Percentiles rank a stretch among this genome's conserved stretches.
Evolutionary conservation across 148 eudicot genomes (phyloP).

Genomic region (Euryodendron excelsum): DNA sequence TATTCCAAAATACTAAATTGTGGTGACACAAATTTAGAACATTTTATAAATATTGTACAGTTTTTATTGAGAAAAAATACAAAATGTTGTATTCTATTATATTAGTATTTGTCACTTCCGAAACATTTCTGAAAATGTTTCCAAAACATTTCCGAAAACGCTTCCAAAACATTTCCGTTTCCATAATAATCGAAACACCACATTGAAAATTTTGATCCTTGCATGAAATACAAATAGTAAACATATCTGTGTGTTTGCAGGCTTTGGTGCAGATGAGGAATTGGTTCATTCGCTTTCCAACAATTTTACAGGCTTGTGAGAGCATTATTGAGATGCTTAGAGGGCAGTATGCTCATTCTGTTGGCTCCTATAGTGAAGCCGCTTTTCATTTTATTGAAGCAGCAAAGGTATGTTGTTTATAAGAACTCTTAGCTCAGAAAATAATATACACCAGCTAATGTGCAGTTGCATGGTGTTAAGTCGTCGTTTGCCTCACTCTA

Average conservation of each 20-base stretch:
- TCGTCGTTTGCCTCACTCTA: neutral
- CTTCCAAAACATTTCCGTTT: too few species aligned
- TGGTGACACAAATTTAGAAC: too few species aligned
- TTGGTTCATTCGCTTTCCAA: constrained; percentile 88
- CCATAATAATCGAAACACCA: too few species aligned
- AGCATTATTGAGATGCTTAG: constrained; percentile 92
- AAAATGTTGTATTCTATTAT: too few species aligned
- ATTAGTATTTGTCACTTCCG: too few species aligned
- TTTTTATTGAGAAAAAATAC: too few species aligned
- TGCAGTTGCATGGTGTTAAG: neutral
- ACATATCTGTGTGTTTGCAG: constrained; percentile 34
- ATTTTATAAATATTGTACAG: too few species aligned
- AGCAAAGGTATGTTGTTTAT: constrained; percentile 52
- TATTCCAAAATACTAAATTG: too few species aligned
- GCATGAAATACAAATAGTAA: neutral
- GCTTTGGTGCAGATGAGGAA: constrained; percentile 90
- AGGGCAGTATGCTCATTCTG: constrained; percentile 97
- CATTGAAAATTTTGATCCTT: neutral
- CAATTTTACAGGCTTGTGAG: constrained; percentile 91
- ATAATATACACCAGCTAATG: neutral
- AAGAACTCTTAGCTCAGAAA: neutral
- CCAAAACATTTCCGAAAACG: too few species aligned
- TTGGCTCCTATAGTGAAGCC: constrained; percentile 76
- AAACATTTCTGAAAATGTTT: too few species aligned
- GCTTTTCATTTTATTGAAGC: constrained; percentile 87